Base-by-base conservation (phyloP, 2,329 filamentous ascomycete genomes). In the Monilinia laxa region DNA sequence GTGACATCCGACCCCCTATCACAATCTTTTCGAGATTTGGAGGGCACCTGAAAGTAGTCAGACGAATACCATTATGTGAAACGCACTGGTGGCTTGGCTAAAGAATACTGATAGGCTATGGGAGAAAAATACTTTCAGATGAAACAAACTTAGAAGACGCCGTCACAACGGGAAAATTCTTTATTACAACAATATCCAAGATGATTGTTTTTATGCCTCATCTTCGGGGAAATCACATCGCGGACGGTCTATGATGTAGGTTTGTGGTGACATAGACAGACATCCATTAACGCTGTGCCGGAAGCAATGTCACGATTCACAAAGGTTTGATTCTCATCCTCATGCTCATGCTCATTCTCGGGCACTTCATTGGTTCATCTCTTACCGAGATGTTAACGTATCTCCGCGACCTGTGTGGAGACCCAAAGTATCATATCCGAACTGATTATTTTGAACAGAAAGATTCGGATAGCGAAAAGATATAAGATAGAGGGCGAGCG, bases 121-220 rank as follows among this genome's bases (percentile, higher is more conserved):
- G 53, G 10, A 18, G 16, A 18, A n/a, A 23, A 58, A n/a, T 18
- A 23, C 20, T 51, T 58, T 57, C 10, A 4, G 18, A 38, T 64
- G 62, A 64, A 64, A 64, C 62, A 40, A 54, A 35, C 53, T 64
- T 58, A 58, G 52, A 51, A 14, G 14, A 51, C 28, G 57, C 42
- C 42, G 16, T 35, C 45, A 51, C n/a, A 38, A 60, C n/a, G 45
- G 45, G 20, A 38, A 25, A 60, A 51, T 25, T 60, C 5, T 38
- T 25, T 11, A 35, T 11, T 60, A 38, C 28, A 2, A 11, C 5
- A 20, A 18, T 49, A 20, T 47, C 10, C 10, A 51, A 11, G 47
- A 11, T 51, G 47, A 23, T 51, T 23, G 47, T 16, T n/a, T 25
- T 49, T 60, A 51, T 60, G 45, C 45, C 35, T 60, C 42, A 25